Evolutionary conservation across 2,329 filamentous ascomycete genomes (phyloP), one percentile per base, ranked within the genome.

Genomic region (Diplodia corticola): DNA sequence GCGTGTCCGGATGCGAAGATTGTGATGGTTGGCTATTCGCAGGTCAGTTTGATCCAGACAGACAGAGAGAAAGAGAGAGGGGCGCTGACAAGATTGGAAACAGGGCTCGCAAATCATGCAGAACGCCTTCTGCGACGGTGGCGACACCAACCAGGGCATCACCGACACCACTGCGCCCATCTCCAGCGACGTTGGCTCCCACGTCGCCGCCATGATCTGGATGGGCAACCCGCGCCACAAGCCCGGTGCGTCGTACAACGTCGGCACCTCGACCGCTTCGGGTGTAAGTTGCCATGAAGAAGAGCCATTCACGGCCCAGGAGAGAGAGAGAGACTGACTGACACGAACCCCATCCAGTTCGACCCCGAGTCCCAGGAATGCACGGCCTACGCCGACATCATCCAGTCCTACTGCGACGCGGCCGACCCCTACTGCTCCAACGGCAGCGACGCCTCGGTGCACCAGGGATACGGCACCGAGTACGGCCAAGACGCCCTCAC

Each of bases 1-100:
- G 78, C 80, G 71, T 89, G 86, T 71, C 86, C 87, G 10, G 76
- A 75, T 71, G 84, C 85, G 5, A 77, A 87, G 72, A 78, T 89
- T 37, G 85, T 89, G 5, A 76, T 89, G 35, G 84, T 89, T 44
- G 87, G 87, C 40, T 89, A 89, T 74, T 88, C 85, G 7, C 86
- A 88, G 78, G 84, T 61, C 1, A 60, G 55, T 28, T 40, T 5
- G 1, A n/a, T 1, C 22, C 24, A 15, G 22, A 5, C 13, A 6
- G 10, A 28, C 28, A 6, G 28, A 28, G 28, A n/a, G n/a, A n/a
- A n/a, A n/a, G n/a, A n/a, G n/a, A n/a, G n/a, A n/a, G 30, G 30
- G 10, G 30, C 1, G 63, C 57, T 65, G 20, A 66, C 17, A 22
- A 9, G 30, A 40, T 15, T 6, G 17, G 4, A 7, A 40, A 0